Evolutionary conservation across 2,329 filamentous ascomycete genomes (phyloP).

Genomic region (Cadophora sp.): DNA sequence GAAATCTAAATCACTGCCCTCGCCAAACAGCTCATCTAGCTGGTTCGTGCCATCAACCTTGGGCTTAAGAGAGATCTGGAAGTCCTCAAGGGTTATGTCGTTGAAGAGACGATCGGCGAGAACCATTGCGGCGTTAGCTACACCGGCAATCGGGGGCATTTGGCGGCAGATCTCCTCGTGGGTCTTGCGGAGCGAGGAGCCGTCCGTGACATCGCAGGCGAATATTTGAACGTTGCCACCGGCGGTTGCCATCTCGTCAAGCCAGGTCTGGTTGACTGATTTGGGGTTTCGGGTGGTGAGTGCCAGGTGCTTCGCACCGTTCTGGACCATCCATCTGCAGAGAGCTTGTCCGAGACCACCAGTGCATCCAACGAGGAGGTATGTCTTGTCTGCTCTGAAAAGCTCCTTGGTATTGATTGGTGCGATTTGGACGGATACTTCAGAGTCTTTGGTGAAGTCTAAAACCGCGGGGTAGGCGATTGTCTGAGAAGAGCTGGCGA

Average conservation of each 20-base stretch:
- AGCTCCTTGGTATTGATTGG: slow-evolving; percentile 23
- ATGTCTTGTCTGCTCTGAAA: slow-evolving; percentile 36
- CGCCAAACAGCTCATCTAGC: slow-evolving; percentile 44
- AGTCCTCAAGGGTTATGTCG: slow-evolving; percentile 40
- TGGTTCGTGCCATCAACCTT: slow-evolving; percentile 46
- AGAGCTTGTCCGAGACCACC: slow-evolving; percentile 46
- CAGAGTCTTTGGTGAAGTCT: slow-evolving; percentile 24
- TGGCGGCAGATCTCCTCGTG: slow-evolving; percentile 25
- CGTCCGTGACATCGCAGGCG: slow-evolving; percentile 26
- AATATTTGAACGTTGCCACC: slow-evolving; percentile 23
- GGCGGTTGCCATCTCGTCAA: slow-evolving; percentile 17
- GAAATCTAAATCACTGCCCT: slow-evolving; percentile 45
- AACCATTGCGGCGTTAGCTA: slow-evolving; percentile 53
- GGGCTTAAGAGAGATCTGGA: slow-evolving; percentile 41
- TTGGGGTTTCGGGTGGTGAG: slow-evolving; percentile 50
- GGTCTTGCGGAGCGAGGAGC: slow-evolving; percentile 18
- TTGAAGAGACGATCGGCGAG: slow-evolving; percentile 47
- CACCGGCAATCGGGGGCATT: slow-evolving; percentile 49
- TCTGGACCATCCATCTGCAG: slow-evolving; percentile 48
- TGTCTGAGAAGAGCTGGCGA: slow-evolving; percentile 11
- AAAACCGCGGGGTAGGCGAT: slow-evolving; percentile 16
- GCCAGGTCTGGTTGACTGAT: slow-evolving; percentile 37
- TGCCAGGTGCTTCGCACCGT: slow-evolving; percentile 47
- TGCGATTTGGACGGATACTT: slow-evolving; percentile 22
- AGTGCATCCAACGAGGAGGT: slow-evolving; percentile 41